These are phyloP conservation scores for Moesziomyces aphidis DNA, from an alignment of 1,284 basidiomycete species.

Conservation along the genomic window DNA sequence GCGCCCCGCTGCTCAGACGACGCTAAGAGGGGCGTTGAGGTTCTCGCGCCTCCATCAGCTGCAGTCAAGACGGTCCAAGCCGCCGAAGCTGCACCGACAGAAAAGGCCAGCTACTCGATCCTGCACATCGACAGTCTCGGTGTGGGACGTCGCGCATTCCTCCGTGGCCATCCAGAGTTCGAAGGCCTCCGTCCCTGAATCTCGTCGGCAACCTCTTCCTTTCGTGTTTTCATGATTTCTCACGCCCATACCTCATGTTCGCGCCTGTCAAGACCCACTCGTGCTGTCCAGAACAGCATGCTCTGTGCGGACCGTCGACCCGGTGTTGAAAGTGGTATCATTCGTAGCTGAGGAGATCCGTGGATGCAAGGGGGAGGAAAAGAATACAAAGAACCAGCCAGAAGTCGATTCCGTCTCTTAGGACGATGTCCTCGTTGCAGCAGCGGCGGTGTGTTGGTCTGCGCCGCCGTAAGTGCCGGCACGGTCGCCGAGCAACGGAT, in stretches of 20 bases:
- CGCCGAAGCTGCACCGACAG: neutral
- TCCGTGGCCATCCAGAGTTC: slow-evolving; percentile 20
- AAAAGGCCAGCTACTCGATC: slow-evolving; percentile 43
- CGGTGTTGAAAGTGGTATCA: neutral
- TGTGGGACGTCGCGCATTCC: slow-evolving; percentile 40
- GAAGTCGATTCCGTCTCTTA: neutral
- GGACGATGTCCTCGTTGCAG: neutral
- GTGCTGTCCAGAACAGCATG: neutral
- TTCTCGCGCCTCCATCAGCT: neutral
- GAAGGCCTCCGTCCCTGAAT: slow-evolving; percentile 10
- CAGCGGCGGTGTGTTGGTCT: neutral
- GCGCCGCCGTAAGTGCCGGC: slow-evolving; percentile 9
- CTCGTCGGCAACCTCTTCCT: no score
- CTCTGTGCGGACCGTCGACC: neutral
- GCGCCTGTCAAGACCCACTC: no score
- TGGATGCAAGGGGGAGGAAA: neutral
- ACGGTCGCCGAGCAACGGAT: slow-evolving; percentile 41
- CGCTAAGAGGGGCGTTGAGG: neutral
- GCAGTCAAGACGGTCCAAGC: neutral
- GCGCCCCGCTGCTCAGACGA: neutral
- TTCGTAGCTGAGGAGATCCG: neutral
- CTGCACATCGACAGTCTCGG: slow-evolving; percentile 51
- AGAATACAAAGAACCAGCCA: neutral
- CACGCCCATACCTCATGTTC: no score
- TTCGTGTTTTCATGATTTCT: no score